Base-by-base conservation (phyloP, 345 rosid genomes). In the Sisymbrium altissimum region DNA sequence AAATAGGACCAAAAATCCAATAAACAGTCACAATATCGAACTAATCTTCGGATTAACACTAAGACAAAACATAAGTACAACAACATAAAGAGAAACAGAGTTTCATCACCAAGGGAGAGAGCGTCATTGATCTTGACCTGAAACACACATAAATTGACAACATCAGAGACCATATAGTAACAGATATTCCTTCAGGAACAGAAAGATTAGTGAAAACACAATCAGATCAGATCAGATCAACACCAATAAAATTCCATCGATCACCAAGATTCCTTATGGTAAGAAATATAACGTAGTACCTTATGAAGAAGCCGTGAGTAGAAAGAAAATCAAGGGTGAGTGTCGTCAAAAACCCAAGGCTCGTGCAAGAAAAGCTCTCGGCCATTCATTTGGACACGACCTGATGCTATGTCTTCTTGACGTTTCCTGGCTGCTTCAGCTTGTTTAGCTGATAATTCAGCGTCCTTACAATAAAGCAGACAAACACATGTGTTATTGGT, bases 361-460 rank as follows among this genome's bases (percentile, higher is more conserved):
- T 90, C 87, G 36, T 83, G 93, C 76, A 80, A 53, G 85, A 90
- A 93, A 72, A 93, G 90, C 85, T 93, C 98, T 11, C 96, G 85
- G 13, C 98, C 98, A 36, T 87, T 93, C 98, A 87, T 90, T 54
- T 65, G 90, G 57, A 84, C 87, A 11, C 82, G 84, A 35, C 93
- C 92, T 8, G 93, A 77, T 10, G 91, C 96, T 74, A 93, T 89
- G 70, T 85, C 97, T 71, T 93, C 82, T 5, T 85, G 80, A 8
- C 96, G 97, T 79, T 87, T 90, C 83, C 90, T 89, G 12, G 85
- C 87, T 53, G 86, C 88, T 84, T 87, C 96, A 13, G 91, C 97
- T 81, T 80, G 79, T 77, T 83, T 84, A 14, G 87, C 87, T 5
- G 84, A 80, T 23, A 80, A 63, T 35, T 88, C 92, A 62, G 81